Conservation (phyloP, 345 rosid genomes). For the Citrus maxima region DNA sequence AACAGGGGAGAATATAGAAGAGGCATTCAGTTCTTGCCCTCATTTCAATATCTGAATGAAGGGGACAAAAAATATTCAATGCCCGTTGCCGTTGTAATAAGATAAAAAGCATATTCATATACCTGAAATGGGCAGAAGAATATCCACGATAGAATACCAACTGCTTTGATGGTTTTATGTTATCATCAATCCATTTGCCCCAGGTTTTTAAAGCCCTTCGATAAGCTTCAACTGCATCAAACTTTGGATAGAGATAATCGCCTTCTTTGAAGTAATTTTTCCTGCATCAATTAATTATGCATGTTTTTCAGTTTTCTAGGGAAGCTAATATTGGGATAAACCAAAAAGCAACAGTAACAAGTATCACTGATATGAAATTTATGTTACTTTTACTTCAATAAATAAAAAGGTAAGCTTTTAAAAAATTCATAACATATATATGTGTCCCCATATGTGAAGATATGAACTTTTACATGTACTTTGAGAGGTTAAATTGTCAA, state of each 20-base stretch:
- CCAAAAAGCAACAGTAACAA: background rate
- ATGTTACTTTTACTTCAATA: background rate
- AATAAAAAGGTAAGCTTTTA: background rate
- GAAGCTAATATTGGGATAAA: background rate
- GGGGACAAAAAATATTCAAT: background rate
- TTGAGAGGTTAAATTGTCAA: background rate
- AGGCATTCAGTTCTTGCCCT: background rate
- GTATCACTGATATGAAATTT: background rate
- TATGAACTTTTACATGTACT: background rate
- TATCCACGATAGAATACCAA: constrained; percentile 89
- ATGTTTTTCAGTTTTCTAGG: constrained; percentile 1
- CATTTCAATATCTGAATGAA: background rate
- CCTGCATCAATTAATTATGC: constrained; percentile 45
- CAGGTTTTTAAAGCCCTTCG: constrained; percentile 80
- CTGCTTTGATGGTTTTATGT: constrained; percentile 53
- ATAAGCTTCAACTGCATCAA: constrained; percentile 85
- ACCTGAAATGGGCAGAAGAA: constrained; percentile 97
- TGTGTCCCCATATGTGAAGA: background rate
- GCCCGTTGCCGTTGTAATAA: background rate
- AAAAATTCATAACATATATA: background rate
- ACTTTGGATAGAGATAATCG: constrained; percentile 67
- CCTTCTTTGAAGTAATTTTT: constrained; percentile 93
- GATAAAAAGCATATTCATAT: background rate
- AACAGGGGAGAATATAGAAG: background rate
- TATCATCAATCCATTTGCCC: constrained; percentile 77